phyloP scores from a whole-genome alignment of 768 basidiomycete species.

The Tylopilus vinaceipallidus region DNA sequence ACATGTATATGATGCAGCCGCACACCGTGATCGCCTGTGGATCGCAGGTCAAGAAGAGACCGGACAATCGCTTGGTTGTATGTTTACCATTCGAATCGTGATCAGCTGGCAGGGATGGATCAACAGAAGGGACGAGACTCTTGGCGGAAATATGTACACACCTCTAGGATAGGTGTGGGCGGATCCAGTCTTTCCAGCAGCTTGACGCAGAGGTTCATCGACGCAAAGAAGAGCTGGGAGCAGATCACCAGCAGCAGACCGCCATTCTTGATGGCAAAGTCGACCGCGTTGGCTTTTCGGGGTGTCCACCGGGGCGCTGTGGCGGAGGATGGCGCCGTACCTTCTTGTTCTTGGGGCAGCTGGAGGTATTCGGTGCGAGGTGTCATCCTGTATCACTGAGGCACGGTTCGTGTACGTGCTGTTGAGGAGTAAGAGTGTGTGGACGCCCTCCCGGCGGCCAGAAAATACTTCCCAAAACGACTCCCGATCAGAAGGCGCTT shows the following conservation, averaged over 20 bases:
- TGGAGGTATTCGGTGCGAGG: not conserved
- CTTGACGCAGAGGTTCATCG: conserved; percentile 66
- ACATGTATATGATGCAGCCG: conserved; percentile 53
- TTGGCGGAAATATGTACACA: conserved; percentile 33
- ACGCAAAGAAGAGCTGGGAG: conserved; percentile 57
- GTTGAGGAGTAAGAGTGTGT: too few species aligned
- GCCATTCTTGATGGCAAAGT: conserved; percentile 38
- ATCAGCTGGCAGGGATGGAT: conserved; percentile 43
- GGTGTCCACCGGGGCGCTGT: not conserved
- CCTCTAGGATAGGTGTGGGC: conserved; percentile 58
- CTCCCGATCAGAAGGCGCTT: too few species aligned
- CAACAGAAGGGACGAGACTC: not conserved
- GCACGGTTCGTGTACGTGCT: too few species aligned
- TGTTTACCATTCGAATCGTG: conserved; percentile 54
- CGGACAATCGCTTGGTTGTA: not conserved
- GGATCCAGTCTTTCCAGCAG: conserved; percentile 53
- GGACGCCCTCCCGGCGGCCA: too few species aligned
- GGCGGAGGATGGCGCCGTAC: not conserved
- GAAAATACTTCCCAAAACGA: too few species aligned
- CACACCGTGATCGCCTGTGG: conserved; percentile 50
- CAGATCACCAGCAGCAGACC: conserved; percentile 63
- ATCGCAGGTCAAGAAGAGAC: not conserved
- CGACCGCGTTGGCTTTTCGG: not conserved
- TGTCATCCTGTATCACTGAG: too few species aligned
- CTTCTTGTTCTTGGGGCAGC: not conserved